phyloP scores from a whole-genome alignment of 768 basidiomycete genomes.

The Pluteus cervinus region DNA sequence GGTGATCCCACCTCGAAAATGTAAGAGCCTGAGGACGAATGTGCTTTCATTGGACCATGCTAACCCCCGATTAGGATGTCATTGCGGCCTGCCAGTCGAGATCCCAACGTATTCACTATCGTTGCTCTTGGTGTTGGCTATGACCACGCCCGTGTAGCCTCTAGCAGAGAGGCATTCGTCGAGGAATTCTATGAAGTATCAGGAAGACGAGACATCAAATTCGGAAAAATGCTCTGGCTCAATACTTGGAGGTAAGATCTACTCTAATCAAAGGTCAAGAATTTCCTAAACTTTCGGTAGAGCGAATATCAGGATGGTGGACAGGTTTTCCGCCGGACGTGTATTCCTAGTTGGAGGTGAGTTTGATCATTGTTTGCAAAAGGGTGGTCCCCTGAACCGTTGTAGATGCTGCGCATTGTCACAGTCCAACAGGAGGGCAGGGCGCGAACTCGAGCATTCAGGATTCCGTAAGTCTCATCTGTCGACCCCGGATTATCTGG shows the following conservation, averaged over 20 bases:
- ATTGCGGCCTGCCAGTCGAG: neutral
- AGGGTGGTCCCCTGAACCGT: neutral
- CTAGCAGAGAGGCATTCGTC: constrained; percentile 6
- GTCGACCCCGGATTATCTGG: neutral
- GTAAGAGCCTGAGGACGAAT: constrained; percentile 7
- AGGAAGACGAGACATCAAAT: constrained; percentile 21
- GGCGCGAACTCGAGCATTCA: constrained; percentile 15
- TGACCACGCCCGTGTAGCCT: constrained; percentile 1
- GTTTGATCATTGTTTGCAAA: neutral
- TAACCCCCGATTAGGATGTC: neutral
- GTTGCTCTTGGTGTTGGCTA: neutral
- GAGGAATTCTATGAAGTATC: constrained; percentile 11
- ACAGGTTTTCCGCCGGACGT: constrained; percentile 34
- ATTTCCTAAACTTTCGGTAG: no score
- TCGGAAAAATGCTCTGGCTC: constrained; percentile 19
- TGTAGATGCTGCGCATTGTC: constrained; percentile 27
- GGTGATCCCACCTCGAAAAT: constrained; percentile 4
- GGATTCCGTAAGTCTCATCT: constrained; percentile 23
- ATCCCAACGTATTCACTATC: neutral
- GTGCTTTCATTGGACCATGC: neutral
- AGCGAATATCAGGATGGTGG: constrained; percentile 45
- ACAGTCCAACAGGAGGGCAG: constrained; percentile 26
- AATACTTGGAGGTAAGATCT: constrained; percentile 10
- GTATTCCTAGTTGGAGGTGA: constrained; percentile 45
- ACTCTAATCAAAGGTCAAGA: no score